Base-by-base conservation (phyloP, 805 yeast species). In the Spathaspora hagerdaliae region DNA sequence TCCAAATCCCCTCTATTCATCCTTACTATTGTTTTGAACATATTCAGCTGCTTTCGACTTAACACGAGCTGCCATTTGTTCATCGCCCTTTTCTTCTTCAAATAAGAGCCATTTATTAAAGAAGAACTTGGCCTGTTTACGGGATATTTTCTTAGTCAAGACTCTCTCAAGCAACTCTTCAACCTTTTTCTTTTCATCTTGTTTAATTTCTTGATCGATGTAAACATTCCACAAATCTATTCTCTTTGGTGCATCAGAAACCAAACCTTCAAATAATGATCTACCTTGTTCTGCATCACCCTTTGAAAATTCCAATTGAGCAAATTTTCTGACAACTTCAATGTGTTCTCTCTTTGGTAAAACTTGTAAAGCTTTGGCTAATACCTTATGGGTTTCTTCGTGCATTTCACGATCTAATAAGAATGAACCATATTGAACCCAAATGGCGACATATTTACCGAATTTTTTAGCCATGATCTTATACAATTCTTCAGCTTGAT, bases 271-370 rank as follows among this genome's bases (percentile, higher is more conserved):
- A 59, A 92, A 88, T 54, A 92, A 75, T 1, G 97, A 87, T 62
- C 98, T 83, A 44, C 96, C 99, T 64, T 91, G 92, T 66, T 92
- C 99, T 7, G 89, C 71, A 52, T 90, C 96, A 54, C 98, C 98
- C 65, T 84, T 83, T 45, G 74, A 55, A 64, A 84, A 92, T 65
- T 92, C 98, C 45, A 91, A 69, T 64, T 86, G 91, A 24, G 96
- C 97, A 67, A 89, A 91, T 64, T 87, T 90, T 56, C 83, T 79
- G 8, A 90, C 96, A 45, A 85, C 80, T 50, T 87, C 96, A 49
- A 87, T 75, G 53, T 87, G 89, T 41, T 78, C 78, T 54, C 85
- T 74, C 65, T 83, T 85, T 31, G 91, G 85, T 51, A 90, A 72
- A 5, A 78, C 69, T 54, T 79, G 83, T 52, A 91, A 70, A 2